Base-by-base conservation (phyloP, 1,284 basidiomycete species). In the Austroboletus sp. region DNA sequence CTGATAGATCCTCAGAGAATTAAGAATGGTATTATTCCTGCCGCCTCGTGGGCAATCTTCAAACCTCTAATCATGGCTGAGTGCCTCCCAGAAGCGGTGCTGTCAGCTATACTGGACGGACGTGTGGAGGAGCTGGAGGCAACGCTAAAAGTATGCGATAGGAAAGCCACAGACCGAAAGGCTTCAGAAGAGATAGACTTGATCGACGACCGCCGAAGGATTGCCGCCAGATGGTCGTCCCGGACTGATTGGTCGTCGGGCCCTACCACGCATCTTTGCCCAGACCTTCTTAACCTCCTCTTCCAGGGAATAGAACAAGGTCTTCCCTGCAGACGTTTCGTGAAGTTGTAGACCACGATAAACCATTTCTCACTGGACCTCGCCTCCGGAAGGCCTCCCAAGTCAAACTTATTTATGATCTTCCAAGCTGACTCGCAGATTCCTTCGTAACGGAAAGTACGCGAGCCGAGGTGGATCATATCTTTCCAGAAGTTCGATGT, bases 361-460 rank as follows among this genome's bases (percentile, higher is more conserved):
- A 4, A 56, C 57, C 57, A 60, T 56, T 32, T 60, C 55, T 15
- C 2, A 6, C n/a, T 56, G 55, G 13, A 60, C 60, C 30, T 7
- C 36, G 40, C 16, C 1, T 30, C 16, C 34, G 31, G 9, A 11
- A 32, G 23, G 39, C n/a, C 1, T 44, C 34, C 34, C 32, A 53
- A 19, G 34, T 56, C 31, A 1, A 56, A 26, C 4, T 5, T 3
- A 23, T 40, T 0, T 16, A 59, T 48, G 34, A 56, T 48, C 15
- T 38, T 38, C 54, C 54, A 57, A 3, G 56, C 56, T 2, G 56
- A 55, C 23, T 46, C n/a, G 6, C 0, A 26, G 6, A 46, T 47
- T 19, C 57, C 33, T 21, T 34, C 17, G 17, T 44, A 57, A 13
- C 54, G 54, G 42, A 16, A 32, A 9, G 33, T 45, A 15, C 32